A percentile compares a stretch with the other conserved stretches of the same genome.
Evolutionary conservation across 805 yeast genomes (phyloP).

Genomic region (Hanseniaspora taiwanica): DNA sequence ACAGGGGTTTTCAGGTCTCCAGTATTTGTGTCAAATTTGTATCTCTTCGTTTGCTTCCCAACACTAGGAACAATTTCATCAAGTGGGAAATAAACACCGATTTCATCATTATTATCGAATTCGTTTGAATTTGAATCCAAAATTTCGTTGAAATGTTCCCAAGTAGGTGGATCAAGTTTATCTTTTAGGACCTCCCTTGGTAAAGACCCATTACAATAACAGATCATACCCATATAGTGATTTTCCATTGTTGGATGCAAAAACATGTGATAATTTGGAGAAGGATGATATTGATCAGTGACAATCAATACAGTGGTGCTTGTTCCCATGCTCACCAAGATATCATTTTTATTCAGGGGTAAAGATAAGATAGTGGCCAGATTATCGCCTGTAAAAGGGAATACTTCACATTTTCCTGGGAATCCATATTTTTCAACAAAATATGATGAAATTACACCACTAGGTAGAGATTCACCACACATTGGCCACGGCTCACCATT

Average conservation of each 20-base stretch:
- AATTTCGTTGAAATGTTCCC: slow-evolving; percentile 19
- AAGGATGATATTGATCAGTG: slow-evolving; percentile 65
- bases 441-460: slow-evolving; percentile 46
- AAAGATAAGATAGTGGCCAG: slow-evolving; percentile 76
- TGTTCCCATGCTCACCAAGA: slow-evolving; percentile 74
- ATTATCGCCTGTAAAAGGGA: slow-evolving; percentile 83
- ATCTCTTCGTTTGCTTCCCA: slow-evolving; percentile 46
- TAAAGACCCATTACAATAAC: slow-evolving; percentile 82
- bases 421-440: slow-evolving; percentile 57
- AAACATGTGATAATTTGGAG: slow-evolving; percentile 73
- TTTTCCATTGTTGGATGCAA: slow-evolving; percentile 69
- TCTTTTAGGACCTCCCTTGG: slow-evolving; percentile 73
- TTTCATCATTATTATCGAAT: slow-evolving; percentile 40
- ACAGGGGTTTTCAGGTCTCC: slow-evolving; percentile 10
- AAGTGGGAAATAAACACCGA: slow-evolving; percentile 76
- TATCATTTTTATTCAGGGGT: slow-evolving; percentile 64
- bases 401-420: slow-evolving; percentile 39
- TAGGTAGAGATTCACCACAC: slow-evolving; percentile 35
- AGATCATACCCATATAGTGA: slow-evolving; percentile 88
- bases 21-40: slow-evolving; percentile 24
- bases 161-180: slow-evolving; percentile 30
- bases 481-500: slow-evolving; percentile 12
- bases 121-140: slow-evolving; percentile 15
- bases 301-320: slow-evolving; percentile 80
- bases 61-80: slow-evolving; percentile 89